These are phyloP conservation scores for Hypoxylon subgilvum DNA, from an alignment of 495 filamentous ascomycete genomes.

Conservation along the genomic window DNA sequence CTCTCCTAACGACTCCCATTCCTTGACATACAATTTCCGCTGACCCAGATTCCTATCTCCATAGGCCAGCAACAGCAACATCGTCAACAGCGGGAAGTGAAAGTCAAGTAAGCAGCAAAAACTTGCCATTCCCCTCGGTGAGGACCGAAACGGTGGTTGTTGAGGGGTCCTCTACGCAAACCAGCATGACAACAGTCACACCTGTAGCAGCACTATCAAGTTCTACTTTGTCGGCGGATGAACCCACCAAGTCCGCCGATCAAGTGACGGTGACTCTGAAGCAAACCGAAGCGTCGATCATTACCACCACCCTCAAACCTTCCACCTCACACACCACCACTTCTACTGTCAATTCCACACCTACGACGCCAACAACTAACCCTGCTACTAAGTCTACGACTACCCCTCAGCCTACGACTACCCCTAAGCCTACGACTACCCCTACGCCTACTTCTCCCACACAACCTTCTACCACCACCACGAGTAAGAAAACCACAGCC, in stretches of 20 bases:
- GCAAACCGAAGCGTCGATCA: background rate
- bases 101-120: conserved; percentile 14
- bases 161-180: background rate
- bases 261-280: conserved; percentile 2
- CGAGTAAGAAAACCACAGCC: background rate
- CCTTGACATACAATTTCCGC: background rate
- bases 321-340: background rate
- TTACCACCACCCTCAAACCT: conserved; percentile 7
- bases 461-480: conserved; percentile 2
- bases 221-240: background rate
- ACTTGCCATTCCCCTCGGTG: background rate
- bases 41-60: background rate
- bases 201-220: background rate
- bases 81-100: background rate
- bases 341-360: background rate
- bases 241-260: background rate
- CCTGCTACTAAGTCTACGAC: background rate
- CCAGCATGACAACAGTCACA: background rate
- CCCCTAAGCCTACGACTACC: background rate
- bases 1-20: background rate
- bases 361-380: background rate
- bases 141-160: conserved; percentile 14
- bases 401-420: background rate
- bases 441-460: too few species aligned
- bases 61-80: background rate